Conservation (phyloP, 768 basidiomycete species). For the Leccinum boreale region DNA sequence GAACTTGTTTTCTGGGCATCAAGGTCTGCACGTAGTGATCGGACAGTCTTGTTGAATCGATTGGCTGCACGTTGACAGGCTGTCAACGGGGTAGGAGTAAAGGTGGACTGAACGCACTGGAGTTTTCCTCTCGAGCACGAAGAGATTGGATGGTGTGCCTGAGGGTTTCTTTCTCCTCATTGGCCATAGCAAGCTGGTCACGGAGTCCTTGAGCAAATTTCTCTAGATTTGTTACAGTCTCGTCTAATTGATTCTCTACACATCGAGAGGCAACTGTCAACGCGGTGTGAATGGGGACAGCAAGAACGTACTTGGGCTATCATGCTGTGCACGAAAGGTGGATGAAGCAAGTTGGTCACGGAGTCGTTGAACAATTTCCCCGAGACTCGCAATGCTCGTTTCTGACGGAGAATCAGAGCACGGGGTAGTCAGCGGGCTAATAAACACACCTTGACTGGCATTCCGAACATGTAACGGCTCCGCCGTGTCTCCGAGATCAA, state of each 20-base stretch:
- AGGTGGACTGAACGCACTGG: neutral
- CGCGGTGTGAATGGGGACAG: neutral
- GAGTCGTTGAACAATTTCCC: neutral
- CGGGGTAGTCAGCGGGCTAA: neutral
- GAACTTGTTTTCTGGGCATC: neutral
- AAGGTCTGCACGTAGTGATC: neutral
- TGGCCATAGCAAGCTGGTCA: neutral
- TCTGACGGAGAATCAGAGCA: neutral
- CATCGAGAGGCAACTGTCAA: neutral
- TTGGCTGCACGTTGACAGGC: neutral
- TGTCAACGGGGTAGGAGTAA: neutral
- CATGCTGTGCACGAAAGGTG: no score
- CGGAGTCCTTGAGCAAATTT: neutral
- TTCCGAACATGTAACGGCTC: neutral
- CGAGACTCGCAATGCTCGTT: neutral
- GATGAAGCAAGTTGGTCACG: neutral
- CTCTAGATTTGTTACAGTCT: neutral
- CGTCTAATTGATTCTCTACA: neutral
- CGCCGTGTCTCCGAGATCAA: neutral
- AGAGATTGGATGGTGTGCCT: no score
- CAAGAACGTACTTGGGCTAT: neutral
- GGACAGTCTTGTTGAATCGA: neutral
- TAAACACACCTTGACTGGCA: neutral
- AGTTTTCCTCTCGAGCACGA: neutral
- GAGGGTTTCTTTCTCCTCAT: neutral